phyloP scores from a whole-genome alignment of 352 stramenopile species.

The Saprolegnia diclina region DNA sequence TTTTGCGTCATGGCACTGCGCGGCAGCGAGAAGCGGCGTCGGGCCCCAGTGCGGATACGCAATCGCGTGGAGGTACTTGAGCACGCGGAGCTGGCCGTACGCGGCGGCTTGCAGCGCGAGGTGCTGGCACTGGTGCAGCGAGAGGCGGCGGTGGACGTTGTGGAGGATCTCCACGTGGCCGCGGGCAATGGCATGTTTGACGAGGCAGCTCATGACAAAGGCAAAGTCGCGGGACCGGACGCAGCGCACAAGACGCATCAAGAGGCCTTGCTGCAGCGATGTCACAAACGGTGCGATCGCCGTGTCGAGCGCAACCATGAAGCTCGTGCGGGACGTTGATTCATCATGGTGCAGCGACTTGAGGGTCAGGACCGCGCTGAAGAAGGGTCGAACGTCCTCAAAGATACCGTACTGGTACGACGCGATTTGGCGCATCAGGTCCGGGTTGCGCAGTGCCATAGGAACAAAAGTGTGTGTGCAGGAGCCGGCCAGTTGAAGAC shows the following conservation, averaged over 20 bases:
- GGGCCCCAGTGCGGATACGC: background rate
- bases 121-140: background rate
- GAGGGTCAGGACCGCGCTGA: background rate
- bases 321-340: background rate
- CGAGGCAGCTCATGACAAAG: background rate
- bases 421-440: background rate
- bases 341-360: background rate
- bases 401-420: background rate
- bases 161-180: background rate
- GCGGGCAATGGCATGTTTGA: background rate
- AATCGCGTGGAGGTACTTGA: background rate
- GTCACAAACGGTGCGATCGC: background rate
- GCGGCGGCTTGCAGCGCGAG: background rate
- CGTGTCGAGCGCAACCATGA: background rate
- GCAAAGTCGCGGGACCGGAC: background rate
- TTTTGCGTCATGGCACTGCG: background rate
- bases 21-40: background rate
- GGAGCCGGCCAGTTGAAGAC: no score
- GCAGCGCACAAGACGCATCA: background rate
- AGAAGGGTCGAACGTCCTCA: background rate
- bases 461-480: background rate
- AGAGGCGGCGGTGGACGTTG: background rate
- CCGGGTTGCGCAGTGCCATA: background rate
- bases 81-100: background rate
- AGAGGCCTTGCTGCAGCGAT: background rate